Base-by-base conservation (phyloP, 78 protist genomes). In the Salpingoeca rosetta region DNA sequence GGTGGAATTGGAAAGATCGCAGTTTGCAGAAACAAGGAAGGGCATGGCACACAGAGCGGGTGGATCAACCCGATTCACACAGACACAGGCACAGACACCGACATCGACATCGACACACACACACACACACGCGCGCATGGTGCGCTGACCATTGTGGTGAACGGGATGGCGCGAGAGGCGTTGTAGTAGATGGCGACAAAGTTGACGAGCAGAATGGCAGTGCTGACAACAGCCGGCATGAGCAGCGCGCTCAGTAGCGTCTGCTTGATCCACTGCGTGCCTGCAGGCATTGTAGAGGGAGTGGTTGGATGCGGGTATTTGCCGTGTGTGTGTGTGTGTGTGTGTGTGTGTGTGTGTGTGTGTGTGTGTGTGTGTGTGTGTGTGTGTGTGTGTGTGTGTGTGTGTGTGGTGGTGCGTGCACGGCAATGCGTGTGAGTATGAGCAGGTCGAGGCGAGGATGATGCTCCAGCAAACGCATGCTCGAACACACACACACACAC, bases 181-280 rank as follows among this genome's bases (percentile, higher is more conserved):
- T 83, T 2, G 88, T 90, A 93, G n/a, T 1, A 26, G 56, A 84
- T n/a, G 74, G 94, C 93, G 31, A 95, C 42, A 81, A 45, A 39
- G 84, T 95, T 95, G 88, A 94, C 90, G 22, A 86, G 26, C 25
- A 88, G 24, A 39, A 40, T 39, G 75, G 81, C 39, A 26, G 79
- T 0, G 10, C 41, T 0, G 45, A 35, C 40, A 12, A 41, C 0
- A 31, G 45, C 86, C 17, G 95, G 95, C 79, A 92, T 85, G 76
- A 91, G 42, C 37, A 38, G 0, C 38, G 91, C 77, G 12, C 94
- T 92, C 39, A 90, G 28, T 36, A 89, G 31, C 94, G 88, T 88
- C 42, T 87, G 88, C 42, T 40, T 57, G 40, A 88, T 93, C 98
- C 98, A 95, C 79, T 10, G 45, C 57, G 22, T n/a, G 38, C 93